These are phyloP conservation scores for Micromonas commoda DNA, from an alignment of 139 green algal genomes.

Conservation along the genomic window DNA sequence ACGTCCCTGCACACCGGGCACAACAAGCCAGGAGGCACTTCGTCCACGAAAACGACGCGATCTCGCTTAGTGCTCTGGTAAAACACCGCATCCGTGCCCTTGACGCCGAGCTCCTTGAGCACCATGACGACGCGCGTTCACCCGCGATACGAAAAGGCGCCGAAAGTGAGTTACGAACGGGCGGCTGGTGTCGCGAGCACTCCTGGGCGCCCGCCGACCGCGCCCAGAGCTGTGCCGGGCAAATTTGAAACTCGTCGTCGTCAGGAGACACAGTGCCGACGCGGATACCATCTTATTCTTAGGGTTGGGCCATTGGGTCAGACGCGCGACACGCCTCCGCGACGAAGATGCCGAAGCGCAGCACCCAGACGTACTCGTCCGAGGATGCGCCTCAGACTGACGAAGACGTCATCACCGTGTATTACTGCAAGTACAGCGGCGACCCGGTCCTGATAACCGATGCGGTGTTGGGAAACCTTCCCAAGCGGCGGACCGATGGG, in stretches of 20 bases:
- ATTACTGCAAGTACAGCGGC: slow-evolving; percentile 19
- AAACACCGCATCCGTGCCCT: background rate
- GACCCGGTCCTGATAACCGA: slow-evolving; percentile 8
- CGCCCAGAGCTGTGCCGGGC: too few species aligned
- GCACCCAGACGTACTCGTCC: slow-evolving; percentile 3
- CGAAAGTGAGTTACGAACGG: too few species aligned
- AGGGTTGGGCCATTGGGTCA: too few species aligned
- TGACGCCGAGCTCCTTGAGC: background rate
- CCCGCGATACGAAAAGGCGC: too few species aligned
- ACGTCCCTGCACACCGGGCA: background rate
- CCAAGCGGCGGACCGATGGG: background rate
- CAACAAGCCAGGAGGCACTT: background rate
- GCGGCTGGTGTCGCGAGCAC: too few species aligned
- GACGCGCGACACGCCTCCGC: background rate
- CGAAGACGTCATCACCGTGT: slow-evolving; percentile 2
- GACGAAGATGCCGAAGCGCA: slow-evolving; percentile 12
- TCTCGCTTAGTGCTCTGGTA: background rate
- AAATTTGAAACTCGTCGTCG: too few species aligned
- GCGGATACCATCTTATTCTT: too few species aligned
- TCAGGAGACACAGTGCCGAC: background rate
- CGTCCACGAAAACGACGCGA: background rate
- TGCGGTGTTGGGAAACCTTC: background rate
- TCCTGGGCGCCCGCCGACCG: too few species aligned
- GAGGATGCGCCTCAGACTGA: background rate
- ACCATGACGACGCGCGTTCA: background rate